Percentiles rank a stretch among this genome's conserved stretches.
These are phyloP conservation scores for Botrytis medusae DNA, from an alignment of 2,329 filamentous ascomycete genomes.

Conservation along the genomic window DNA sequence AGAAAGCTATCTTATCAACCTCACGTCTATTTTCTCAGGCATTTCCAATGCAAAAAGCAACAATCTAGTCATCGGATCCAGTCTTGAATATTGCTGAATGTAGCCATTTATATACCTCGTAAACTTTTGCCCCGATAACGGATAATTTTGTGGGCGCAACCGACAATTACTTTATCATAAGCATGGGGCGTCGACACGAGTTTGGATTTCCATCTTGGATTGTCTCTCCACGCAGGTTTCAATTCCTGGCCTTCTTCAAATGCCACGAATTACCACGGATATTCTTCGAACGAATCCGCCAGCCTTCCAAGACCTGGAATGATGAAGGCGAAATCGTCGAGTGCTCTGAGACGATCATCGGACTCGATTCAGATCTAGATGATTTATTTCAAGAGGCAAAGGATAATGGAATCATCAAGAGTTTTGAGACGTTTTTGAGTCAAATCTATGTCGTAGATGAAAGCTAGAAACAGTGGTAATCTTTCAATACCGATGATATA, in stretches of 20 bases:
- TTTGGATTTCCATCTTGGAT: background rate
- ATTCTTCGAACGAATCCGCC: background rate
- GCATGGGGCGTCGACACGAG: background rate
- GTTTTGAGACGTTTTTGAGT: background rate
- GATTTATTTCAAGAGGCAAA: background rate
- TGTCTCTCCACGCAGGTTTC: background rate
- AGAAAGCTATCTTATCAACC: background rate
- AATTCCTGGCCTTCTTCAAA: background rate
- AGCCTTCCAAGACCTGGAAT: background rate
- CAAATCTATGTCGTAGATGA: background rate
- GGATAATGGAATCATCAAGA: background rate
- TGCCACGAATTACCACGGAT: background rate
- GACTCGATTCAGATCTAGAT: background rate
- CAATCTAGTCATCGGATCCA: background rate
- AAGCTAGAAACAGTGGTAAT: background rate
- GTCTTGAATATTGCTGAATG: background rate
- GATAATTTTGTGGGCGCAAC: background rate
- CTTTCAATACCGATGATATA: background rate
- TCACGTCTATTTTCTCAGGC: background rate
- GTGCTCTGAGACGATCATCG: background rate
- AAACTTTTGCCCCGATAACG: background rate
- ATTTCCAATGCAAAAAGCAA: background rate
- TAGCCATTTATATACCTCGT: background rate
- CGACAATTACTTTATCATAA: background rate
- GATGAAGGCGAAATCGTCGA: background rate